Evolutionary conservation across 768 basidiomycete genomes (phyloP).

Genomic region (Xerocomellus chrysenteron): DNA sequence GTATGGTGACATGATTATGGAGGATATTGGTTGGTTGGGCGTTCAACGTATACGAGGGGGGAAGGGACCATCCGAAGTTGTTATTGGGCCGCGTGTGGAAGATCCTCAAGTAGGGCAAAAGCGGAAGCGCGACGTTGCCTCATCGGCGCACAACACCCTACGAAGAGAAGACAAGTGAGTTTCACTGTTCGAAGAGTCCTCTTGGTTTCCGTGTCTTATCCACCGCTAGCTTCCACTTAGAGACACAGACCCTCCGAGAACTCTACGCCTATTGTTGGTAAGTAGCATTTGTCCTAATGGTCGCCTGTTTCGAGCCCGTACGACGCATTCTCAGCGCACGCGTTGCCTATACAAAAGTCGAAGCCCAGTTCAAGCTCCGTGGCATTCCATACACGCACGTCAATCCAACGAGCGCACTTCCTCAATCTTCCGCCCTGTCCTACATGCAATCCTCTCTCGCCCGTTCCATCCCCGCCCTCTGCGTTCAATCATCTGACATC

Average conservation of each 20-base stretch:
- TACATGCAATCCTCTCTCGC: conserved; percentile 71
- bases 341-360: conserved; percentile 86
- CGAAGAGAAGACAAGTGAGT: conserved; percentile 32
- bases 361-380: conserved; percentile 81
- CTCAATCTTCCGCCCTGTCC: conserved; percentile 45
- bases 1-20: conserved; percentile 63
- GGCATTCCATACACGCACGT: conserved; percentile 77
- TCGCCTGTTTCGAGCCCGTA: background rate
- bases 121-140: conserved; percentile 26
- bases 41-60: conserved; percentile 62
- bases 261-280: conserved; percentile 89
- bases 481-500: conserved; percentile 79
- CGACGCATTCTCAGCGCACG: conserved; percentile 57
- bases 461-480: conserved; percentile 77
- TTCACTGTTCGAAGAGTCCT: background rate
- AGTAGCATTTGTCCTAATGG: conserved; percentile 8
- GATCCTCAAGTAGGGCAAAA: conserved; percentile 28
- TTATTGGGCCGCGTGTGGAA: conserved; percentile 13
- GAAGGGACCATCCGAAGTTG: conserved; percentile 24
- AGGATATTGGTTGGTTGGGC: conserved; percentile 80
- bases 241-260: conserved; percentile 71
- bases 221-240: conserved; percentile 54
- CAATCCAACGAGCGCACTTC: conserved; percentile 48
- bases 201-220: background rate
- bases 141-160: conserved; percentile 1